Base-by-base conservation (phyloP, 140 eudicot genomes). In the Bidens hawaiensis region DNA sequence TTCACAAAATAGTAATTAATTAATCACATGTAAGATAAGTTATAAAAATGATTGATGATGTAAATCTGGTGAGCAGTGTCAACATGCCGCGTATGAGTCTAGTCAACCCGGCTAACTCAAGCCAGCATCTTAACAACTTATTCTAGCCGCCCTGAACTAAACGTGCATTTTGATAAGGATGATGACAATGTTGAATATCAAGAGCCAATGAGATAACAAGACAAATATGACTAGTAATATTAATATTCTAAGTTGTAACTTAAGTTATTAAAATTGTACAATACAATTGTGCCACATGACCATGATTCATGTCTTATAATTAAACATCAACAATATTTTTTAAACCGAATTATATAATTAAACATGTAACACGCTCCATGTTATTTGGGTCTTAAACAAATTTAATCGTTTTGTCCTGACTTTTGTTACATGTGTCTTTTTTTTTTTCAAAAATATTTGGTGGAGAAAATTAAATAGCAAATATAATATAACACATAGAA, bases 41-140 rank as follows among this genome's bases (percentile, higher is more conserved):
- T 47, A 26, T 14, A 62, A 41, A 26, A 53, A 15, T 53, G 12
- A 11, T 41, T 33, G 13, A 11, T 40, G 38, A 64, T 43, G 54
- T 66, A 65, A 45, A 46, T 16, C 51, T 58, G 51, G 46, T 22
- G 57, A 57, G 36, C 81, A 64, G 28, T 33, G 45, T 70, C 77
- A 28, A 50, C 25, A 64, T 49, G 81, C 81, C 81, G 76, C 81
- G 76, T 76, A 76, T 27, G 59, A 54, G 64, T 65, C 69, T 31
- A 76, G 81, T 76, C 81, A 76, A 66, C 73, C 60, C 23, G 27
- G 26, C 68, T 25, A 48, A 27, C 58, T 23, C 33, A 33, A 30
- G 54, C 16, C 42, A 47, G 12, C 38, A 36, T 65, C 40, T 47
- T 40, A 61, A 51, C 79, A 30, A 75, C 61, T 48, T 66, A 62